Conservation (phyloP, 306 rosid species). For the Lathyrus sativus region DNA sequence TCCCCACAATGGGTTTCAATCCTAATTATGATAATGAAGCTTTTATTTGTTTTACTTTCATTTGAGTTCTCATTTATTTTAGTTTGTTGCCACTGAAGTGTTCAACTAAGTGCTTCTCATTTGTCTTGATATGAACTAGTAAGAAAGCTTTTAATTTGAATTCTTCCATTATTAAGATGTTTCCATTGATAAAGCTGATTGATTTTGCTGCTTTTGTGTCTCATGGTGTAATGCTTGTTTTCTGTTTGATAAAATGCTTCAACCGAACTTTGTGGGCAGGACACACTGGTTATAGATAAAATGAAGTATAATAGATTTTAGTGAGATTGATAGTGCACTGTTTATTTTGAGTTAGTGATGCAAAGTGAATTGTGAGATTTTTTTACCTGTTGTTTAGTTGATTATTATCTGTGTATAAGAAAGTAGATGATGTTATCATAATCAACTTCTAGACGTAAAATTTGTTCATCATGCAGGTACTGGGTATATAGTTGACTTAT, state of each 20-base stretch:
- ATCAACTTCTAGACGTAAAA: background rate
- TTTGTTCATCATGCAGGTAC: slow-evolving; percentile 39
- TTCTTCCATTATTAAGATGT: background rate
- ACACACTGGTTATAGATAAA: background rate
- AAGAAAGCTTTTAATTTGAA: background rate
- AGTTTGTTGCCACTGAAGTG: background rate
- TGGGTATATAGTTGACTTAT: slow-evolving; percentile 20
- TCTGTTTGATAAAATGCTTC: slow-evolving; percentile 27
- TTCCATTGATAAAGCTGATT: background rate
- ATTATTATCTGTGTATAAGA: slow-evolving; percentile 21
- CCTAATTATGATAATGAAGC: background rate
- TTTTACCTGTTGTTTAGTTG: slow-evolving; percentile 17
- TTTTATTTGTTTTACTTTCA: background rate
- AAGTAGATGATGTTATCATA: slow-evolving; percentile 7
- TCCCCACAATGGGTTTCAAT: background rate
- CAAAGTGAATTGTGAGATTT: background rate
- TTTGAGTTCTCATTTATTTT: background rate
- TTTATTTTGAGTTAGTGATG: slow-evolving; percentile 11
- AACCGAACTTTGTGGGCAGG: background rate
- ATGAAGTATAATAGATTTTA: background rate
- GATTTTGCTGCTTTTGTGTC: background rate
- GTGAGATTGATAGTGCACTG: background rate
- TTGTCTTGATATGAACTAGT: background rate
- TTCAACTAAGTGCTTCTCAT: background rate
- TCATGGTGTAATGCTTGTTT: slow-evolving; percentile 11